Evolutionary conservation across 441 rosid species (phyloP), one percentile per base, ranked within the genome.

Genomic region (Capsella rubella): DNA sequence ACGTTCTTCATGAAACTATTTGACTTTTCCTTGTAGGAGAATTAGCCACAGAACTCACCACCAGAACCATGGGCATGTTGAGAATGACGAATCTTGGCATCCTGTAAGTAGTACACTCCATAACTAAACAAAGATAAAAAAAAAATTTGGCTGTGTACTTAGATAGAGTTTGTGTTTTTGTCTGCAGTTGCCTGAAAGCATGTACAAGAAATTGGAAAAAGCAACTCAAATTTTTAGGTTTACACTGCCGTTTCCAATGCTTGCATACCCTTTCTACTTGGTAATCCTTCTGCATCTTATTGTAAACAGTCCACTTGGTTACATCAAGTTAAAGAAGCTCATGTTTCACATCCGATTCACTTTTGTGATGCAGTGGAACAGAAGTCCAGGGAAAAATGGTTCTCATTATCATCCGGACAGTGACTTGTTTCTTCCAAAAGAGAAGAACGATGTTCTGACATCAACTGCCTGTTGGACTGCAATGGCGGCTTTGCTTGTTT

Each of bases 41-140:
- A 93, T 93, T 54, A 93, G 98, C 81, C 98, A 93, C 55, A 90
- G 92, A 71, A 91, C 95, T 71, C 98, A 93, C 67, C 97, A 93
- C 80, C 96, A 91, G 78, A 91, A 91, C 83, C 96, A 93, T 62
- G 97, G 97, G 6, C 98, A 93, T 73, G 95, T 84, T 14, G 97
- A 93, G 84, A 90, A 93, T 69, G 97, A 93, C 39, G 97, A 93
- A 82, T 91, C 97, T n/a, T 91, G 97, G 97, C 96, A 88, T 47
- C 98, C 95, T 70, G 98, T 93, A 71, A 63, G 85, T 80, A 31
- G 42, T 35, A 8, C 40, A 31, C 39, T 32, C 61, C 25, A 56
- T 32, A 31, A 15, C 12, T 25, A 25, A 31, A 50, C 15, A 21
- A 21, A 21, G 2, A 21, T 21, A 21, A 21, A 1, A 18, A 18